phyloP scores from a whole-genome alignment of 106 monocot genomes.

The Hemerocallis citrina region DNA sequence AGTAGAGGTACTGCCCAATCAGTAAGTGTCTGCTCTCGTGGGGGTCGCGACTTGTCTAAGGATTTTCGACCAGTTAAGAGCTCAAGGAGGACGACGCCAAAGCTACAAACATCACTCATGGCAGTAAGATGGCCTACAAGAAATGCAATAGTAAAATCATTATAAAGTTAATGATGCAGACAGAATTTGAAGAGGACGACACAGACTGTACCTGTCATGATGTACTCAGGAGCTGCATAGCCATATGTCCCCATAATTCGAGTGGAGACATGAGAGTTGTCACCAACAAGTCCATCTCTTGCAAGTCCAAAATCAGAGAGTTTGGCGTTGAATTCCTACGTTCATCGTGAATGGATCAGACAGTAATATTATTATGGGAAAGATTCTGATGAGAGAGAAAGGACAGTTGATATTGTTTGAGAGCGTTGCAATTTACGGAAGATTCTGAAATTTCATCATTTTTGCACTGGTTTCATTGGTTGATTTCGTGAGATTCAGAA shows the following conservation, averaged over 20 bases:
- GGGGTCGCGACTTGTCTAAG: conserved; percentile 34
- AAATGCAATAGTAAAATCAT: background rate
- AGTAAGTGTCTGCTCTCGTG: conserved; percentile 48
- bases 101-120: conserved; percentile 75
- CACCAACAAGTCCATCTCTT: conserved; percentile 10
- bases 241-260: conserved; percentile 12
- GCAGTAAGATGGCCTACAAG: conserved; percentile 56
- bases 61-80: conserved; percentile 43
- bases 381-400: too few species aligned
- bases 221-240: conserved; percentile 13
- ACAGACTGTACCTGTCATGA: conserved; percentile 3
- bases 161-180: background rate
- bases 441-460: too few species aligned
- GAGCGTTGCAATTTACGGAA: too few species aligned
- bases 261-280: conserved; percentile 7
- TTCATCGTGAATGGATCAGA: background rate
- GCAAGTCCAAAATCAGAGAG: conserved; percentile 14
- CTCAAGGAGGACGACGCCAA: conserved; percentile 70
- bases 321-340: conserved; percentile 11
- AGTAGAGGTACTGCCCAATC: conserved; percentile 59
- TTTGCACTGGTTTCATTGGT: too few species aligned
- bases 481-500: too few species aligned
- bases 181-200: background rate
- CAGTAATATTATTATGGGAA: background rate
- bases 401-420: too few species aligned